phyloP scores from a whole-genome alignment of 371 early-diverging fungal species.

The Mucor irregularis region DNA sequence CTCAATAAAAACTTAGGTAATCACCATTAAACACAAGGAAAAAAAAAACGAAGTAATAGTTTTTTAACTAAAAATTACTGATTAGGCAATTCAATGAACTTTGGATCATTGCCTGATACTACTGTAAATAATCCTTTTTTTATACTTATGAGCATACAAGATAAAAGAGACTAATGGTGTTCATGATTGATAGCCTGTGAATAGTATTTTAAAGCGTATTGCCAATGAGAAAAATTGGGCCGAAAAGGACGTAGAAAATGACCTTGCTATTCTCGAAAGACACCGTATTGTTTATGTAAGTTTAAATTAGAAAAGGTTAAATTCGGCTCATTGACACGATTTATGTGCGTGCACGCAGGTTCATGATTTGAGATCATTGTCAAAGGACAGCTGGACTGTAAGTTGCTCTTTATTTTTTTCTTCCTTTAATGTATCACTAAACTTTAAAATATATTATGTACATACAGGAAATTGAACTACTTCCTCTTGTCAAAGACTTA shows the following conservation, averaged over 20 bases:
- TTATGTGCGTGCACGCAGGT: constrained; percentile 11
- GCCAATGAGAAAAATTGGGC: constrained; percentile 46
- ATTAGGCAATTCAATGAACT: background rate
- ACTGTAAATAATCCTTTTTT: constrained; percentile 1
- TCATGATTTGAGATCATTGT: constrained; percentile 44
- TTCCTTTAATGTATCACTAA: background rate
- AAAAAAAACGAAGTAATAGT: background rate
- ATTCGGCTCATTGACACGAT: too few species aligned
- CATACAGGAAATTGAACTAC: constrained; percentile 38
- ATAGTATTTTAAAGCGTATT: constrained; percentile 10
- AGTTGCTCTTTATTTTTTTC: constrained; percentile 7
- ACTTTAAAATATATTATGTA: too few species aligned
- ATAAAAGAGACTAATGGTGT: background rate
- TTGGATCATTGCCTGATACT: background rate
- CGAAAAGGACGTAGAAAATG: constrained; percentile 36
- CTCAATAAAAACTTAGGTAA: background rate
- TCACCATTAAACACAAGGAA: background rate
- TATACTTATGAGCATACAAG: too few species aligned
- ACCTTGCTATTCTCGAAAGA: constrained; percentile 35
- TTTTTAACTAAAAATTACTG: background rate
- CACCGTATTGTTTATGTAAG: constrained; percentile 39
- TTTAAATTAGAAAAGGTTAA: too few species aligned
- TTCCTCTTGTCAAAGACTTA: constrained; percentile 36
- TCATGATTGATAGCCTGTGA: constrained; percentile 10
- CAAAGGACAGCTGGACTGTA: constrained; percentile 55